Conservation (phyloP, 495 filamentous ascomycete species). For the Thermothielavioides terrestris region DNA sequence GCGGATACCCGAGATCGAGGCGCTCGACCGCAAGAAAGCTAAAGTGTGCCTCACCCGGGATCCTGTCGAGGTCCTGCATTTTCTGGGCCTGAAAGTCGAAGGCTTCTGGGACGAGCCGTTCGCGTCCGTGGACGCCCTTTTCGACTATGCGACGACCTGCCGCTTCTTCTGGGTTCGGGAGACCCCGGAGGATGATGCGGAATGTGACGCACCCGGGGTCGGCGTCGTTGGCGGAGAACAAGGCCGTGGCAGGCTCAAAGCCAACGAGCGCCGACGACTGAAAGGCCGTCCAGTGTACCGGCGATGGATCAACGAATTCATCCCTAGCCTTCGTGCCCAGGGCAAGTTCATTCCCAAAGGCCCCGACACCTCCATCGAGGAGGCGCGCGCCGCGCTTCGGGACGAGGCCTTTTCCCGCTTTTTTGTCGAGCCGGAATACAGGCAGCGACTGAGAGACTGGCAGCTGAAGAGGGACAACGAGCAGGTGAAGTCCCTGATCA, state of each 20-base stretch:
- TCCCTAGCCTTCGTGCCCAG: conserved; percentile 34
- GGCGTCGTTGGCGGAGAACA: conserved; percentile 20
- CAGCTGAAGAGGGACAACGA: conserved; percentile 18
- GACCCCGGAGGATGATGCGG: neutral
- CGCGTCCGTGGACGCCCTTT: conserved; percentile 43
- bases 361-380: neutral
- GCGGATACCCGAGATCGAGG: conserved; percentile 55
- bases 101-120: conserved; percentile 40
- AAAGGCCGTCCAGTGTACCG: conserved; percentile 38
- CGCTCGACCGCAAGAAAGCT: conserved; percentile 42
- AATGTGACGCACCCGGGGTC: conserved; percentile 10
- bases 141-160: conserved; percentile 44
- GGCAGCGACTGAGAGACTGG: conserved; percentile 19
- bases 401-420: conserved; percentile 32
- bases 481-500: conserved; percentile 29
- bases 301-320: conserved; percentile 46
- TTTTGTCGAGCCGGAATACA: conserved; percentile 21
- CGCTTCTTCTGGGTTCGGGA: conserved; percentile 43
- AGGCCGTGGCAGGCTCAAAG: conserved; percentile 36
- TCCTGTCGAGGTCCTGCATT: conserved; percentile 44
- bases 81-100: conserved; percentile 47
- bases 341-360: conserved; percentile 15
- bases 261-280: conserved; percentile 44
- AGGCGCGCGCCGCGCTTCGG: conserved; percentile 22
- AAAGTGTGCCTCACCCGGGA: conserved; percentile 49